Conservation (phyloP, 1,139 yeast genomes). For the Lodderomyces metapsilosis region DNA sequence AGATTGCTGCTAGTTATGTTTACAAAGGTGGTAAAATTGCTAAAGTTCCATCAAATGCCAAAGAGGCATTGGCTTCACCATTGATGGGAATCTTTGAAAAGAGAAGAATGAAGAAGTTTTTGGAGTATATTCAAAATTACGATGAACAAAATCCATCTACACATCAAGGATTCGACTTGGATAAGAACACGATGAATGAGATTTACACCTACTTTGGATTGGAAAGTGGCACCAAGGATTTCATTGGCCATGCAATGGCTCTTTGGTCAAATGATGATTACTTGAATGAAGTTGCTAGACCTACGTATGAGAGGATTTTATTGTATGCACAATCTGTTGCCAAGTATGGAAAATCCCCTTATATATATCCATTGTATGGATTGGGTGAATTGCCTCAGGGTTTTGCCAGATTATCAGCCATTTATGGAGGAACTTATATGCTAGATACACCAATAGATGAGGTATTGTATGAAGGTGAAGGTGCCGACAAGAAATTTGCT, state of each 20-base stretch:
- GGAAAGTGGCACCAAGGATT: slow-evolving; percentile 91
- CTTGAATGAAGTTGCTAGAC: slow-evolving; percentile 85
- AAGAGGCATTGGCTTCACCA: slow-evolving; percentile 88
- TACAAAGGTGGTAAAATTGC: slow-evolving; percentile 89
- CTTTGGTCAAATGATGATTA: slow-evolving; percentile 93
- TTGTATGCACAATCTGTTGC: slow-evolving; percentile 90
- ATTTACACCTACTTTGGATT: slow-evolving; percentile 86
- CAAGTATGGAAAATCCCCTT: slow-evolving; percentile 94
- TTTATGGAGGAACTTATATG: slow-evolving; percentile 98
- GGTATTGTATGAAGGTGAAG: slow-evolving; percentile 52
- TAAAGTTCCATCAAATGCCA: slow-evolving; percentile 90
- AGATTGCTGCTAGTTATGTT: slow-evolving; percentile 91
- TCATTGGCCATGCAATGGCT: slow-evolving; percentile 99
- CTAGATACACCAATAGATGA: slow-evolving; percentile 94
- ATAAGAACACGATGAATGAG: slow-evolving; percentile 88
- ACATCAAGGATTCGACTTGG: slow-evolving; percentile 84
- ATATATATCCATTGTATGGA: slow-evolving; percentile 93
- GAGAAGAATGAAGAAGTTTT: slow-evolving; percentile 88
- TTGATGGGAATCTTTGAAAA: slow-evolving; percentile 96
- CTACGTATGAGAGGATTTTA: slow-evolving; percentile 81
- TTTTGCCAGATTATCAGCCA: slow-evolving; percentile 93
- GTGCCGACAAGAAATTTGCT: slow-evolving; percentile 61
- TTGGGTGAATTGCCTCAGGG: slow-evolving; percentile 98
- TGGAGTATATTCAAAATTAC: slow-evolving; percentile 83
- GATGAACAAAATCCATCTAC: slow-evolving; percentile 77